These are phyloP conservation scores for Xenosphaeropsis pyriputrescens DNA, from an alignment of 2,329 filamentous ascomycete species.

Conservation along the genomic window DNA sequence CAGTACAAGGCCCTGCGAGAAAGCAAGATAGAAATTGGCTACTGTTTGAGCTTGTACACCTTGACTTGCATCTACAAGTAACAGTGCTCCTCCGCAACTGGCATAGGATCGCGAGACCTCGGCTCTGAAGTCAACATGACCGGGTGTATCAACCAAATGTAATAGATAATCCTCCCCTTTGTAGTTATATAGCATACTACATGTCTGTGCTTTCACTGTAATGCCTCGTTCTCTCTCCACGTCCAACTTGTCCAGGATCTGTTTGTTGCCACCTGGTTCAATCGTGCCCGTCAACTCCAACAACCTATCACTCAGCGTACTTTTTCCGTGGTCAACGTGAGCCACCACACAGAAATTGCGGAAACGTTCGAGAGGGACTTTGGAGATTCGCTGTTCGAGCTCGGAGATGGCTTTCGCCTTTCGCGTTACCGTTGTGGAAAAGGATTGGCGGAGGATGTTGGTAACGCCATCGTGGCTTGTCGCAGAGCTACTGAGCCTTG, in stretches of 20 bases:
- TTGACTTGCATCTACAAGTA: conserved; percentile 92
- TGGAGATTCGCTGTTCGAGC: conserved; percentile 47
- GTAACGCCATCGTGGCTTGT: conserved; percentile 14
- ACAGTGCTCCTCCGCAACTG: conserved; percentile 80
- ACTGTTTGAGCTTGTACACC: conserved; percentile 96
- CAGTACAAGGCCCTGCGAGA: conserved; percentile 74
- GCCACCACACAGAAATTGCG: conserved; percentile 98
- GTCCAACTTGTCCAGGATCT: conserved; percentile 92
- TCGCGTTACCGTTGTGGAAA: conserved; percentile 15
- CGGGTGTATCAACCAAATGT: conserved; percentile 91
- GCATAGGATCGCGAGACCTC: conserved; percentile 94
- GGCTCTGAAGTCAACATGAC: conserved; percentile 93
- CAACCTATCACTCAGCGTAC: conserved; percentile 81
- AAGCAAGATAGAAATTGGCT: conserved; percentile 95
- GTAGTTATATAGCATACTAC: conserved; percentile 90
- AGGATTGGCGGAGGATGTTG: conserved; percentile 5
- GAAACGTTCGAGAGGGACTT: conserved; percentile 64
- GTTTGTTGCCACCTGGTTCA: conserved; percentile 72
- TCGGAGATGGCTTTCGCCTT: conserved; percentile 20
- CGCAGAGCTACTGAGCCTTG: conserved; percentile 18
- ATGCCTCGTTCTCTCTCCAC: conserved; percentile 94
- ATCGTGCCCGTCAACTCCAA: conserved; percentile 94
- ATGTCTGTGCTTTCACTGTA: conserved; percentile 97
- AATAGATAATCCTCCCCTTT: conserved; percentile 79
- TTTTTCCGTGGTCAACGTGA: conserved; percentile 98